phyloP scores from a whole-genome alignment of 257 asterid species.

The Gentiana straminea region DNA sequence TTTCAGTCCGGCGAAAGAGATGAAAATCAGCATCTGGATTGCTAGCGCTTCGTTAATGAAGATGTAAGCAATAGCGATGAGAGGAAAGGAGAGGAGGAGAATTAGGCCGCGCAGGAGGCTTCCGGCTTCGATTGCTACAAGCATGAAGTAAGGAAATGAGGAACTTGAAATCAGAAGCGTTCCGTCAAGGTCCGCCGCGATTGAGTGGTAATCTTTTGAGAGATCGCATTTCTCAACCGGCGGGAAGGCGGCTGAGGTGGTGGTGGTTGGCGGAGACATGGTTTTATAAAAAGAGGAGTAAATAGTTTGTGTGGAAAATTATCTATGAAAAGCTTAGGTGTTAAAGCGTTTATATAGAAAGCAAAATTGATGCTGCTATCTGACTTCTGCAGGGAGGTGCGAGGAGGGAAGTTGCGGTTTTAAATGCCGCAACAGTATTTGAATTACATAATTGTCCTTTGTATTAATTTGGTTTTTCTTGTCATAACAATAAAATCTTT shows the following conservation, averaged over 20 bases:
- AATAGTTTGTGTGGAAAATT: background rate
- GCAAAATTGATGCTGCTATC: background rate
- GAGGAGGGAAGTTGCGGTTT: slow-evolving; percentile 48
- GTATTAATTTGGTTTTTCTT: too few relatives aligned
- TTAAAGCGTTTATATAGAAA: background rate
- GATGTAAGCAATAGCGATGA: slow-evolving; percentile 69
- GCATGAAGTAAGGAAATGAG: slow-evolving; percentile 97
- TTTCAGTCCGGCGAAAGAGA: slow-evolving; percentile 68
- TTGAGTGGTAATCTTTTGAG: slow-evolving; percentile 33
- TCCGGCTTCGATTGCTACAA: slow-evolving; percentile 90
- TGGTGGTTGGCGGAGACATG: slow-evolving; percentile 24
- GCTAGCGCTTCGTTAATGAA: slow-evolving; percentile 81
- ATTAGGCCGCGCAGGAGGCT: slow-evolving; percentile 76
- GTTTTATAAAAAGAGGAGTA: background rate
- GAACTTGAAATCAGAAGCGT: slow-evolving; percentile 80
- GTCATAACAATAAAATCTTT: too few relatives aligned
- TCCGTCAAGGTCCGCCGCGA: slow-evolving; percentile 98
- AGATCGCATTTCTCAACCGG: slow-evolving; percentile 65
- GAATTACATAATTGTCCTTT: too few relatives aligned
- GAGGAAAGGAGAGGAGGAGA: slow-evolving; percentile 75
- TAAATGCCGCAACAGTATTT: slow-evolving; percentile 23
- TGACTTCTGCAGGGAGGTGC: background rate
- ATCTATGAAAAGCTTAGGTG: slow-evolving; percentile 3
- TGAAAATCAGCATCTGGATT: slow-evolving; percentile 69
- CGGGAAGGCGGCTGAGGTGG: slow-evolving; percentile 35